These are phyloP conservation scores for Diaporthe batatas DNA, from an alignment of 2,329 filamentous ascomycete species.

Conservation along the genomic window DNA sequence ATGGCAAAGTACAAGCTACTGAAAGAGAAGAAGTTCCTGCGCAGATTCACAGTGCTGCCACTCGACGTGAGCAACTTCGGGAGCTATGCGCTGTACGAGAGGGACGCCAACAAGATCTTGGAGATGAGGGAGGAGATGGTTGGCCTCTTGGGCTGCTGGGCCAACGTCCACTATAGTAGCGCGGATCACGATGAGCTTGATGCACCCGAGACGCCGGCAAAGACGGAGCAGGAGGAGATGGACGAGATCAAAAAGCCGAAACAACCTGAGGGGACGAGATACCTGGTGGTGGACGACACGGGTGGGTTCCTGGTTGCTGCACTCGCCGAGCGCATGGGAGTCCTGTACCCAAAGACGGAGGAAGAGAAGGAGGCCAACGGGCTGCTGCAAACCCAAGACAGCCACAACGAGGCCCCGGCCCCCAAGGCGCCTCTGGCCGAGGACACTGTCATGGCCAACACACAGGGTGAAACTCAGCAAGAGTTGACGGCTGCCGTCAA, in stretches of 20 bases:
- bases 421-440: conserved; percentile 24
- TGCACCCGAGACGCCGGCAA: conserved; percentile 41
- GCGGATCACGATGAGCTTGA: conserved; percentile 46
- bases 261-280: conserved; percentile 63
- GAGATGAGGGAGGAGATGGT: conserved; percentile 89
- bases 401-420: background rate
- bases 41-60: conserved; percentile 86
- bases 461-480: conserved; percentile 29
- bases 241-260: conserved; percentile 45
- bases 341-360: conserved; percentile 69
- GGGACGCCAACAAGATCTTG: conserved; percentile 83
- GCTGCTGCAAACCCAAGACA: background rate
- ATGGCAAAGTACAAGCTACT: conserved; percentile 95
- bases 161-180: conserved; percentile 83
- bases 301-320: conserved; percentile 85
- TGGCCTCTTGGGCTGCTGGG: conserved; percentile 87
- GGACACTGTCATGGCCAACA: conserved; percentile 45
- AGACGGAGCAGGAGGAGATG: conserved; percentile 47
- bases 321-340: conserved; percentile 89
- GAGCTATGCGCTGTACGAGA: conserved; percentile 83
- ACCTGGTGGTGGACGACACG: conserved; percentile 89
- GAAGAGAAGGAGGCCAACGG: conserved; percentile 46
- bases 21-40: conserved; percentile 94
- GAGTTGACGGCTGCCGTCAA: conserved; percentile 21
- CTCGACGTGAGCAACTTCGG: conserved; percentile 83